A percentile compares a stretch with the other conserved stretches of the same genome.
phyloP scores from a whole-genome alignment of 495 filamentous ascomycete genomes.

The Neurospora hispaniola region DNA sequence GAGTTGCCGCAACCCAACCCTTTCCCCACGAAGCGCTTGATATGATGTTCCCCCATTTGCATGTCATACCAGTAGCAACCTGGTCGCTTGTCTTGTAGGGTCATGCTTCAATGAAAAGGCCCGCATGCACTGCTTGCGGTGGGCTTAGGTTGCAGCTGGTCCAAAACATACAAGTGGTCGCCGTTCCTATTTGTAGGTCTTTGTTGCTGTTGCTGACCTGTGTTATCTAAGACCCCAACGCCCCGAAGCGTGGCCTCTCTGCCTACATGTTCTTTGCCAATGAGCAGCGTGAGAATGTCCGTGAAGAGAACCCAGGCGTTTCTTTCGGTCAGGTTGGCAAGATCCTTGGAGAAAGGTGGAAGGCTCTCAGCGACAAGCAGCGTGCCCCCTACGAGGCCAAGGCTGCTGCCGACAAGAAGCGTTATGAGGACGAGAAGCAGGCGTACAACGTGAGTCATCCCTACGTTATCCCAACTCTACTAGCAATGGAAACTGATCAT shows the following conservation, averaged over 20 bases:
- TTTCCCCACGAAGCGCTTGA: not conserved
- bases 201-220: not conserved
- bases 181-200: not conserved
- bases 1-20: slow-evolving; percentile 10
- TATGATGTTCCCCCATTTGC: slow-evolving; percentile 2
- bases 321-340: slow-evolving; percentile 97
- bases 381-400: slow-evolving; percentile 90
- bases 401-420: slow-evolving; percentile 93
- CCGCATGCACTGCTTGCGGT: slow-evolving; percentile 47
- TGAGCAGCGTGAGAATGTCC: slow-evolving; percentile 94
- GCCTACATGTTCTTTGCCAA: slow-evolving; percentile 99
- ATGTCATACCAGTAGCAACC: slow-evolving; percentile 2
- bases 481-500: slow-evolving; percentile 16
- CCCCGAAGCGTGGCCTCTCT: slow-evolving; percentile 96
- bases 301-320: slow-evolving; percentile 97
- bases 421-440: slow-evolving; percentile 95
- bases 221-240: slow-evolving; percentile 70
- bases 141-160: not conserved
- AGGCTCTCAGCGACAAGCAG: slow-evolving; percentile 81
- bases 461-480: not conserved
- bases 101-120: slow-evolving; percentile 46
- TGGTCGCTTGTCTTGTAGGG: slow-evolving; percentile 67
- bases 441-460: slow-evolving; percentile 64
- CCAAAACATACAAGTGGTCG: not conserved
- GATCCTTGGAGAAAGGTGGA: slow-evolving; percentile 95